These are phyloP conservation scores for Colletotrichum lupini DNA, from an alignment of 2,329 filamentous ascomycete genomes.

Conservation along the genomic window DNA sequence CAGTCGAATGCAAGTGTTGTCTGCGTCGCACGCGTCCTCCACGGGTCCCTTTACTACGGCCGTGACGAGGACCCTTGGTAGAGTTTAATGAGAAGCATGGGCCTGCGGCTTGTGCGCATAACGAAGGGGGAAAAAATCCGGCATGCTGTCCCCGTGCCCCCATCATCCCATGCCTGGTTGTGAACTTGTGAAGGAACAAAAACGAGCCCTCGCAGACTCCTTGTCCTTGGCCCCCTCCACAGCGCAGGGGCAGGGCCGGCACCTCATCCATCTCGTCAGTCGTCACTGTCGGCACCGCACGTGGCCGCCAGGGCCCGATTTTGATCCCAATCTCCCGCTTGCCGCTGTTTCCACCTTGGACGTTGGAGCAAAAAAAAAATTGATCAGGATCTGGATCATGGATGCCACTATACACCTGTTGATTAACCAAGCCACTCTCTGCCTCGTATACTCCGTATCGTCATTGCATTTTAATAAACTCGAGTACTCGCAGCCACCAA, in stretches of 20 bases:
- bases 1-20: constrained; percentile 1
- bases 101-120: constrained; percentile 23
- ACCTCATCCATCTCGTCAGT: constrained; percentile 31
- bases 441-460: constrained; percentile 18
- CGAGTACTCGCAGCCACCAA: background rate
- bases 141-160: constrained; percentile 3
- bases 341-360: constrained; percentile 17
- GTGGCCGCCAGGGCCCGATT: constrained; percentile 43
- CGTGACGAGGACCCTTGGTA: constrained; percentile 23
- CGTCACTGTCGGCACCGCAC: constrained; percentile 37
- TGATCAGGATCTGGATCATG: constrained; percentile 5
- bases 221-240: constrained; percentile 15
- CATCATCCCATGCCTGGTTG: background rate
- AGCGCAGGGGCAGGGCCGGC: constrained; percentile 30
- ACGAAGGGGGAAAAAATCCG: constrained; percentile 6
- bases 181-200: constrained; percentile 8
- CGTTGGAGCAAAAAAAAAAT: background rate
- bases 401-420: background rate
- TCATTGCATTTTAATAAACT: constrained; percentile 11
- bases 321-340: constrained; percentile 41
- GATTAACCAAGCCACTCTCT: constrained; percentile 5
- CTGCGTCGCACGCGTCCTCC: constrained; percentile 12
- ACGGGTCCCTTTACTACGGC: constrained; percentile 9
- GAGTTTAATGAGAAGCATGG: constrained; percentile 28
- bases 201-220: background rate